Percentiles rank a stretch among this genome's conserved stretches.
Conservation (phyloP, 768 basidiomycete genomes). For the Psilocybe sp. region DNA sequence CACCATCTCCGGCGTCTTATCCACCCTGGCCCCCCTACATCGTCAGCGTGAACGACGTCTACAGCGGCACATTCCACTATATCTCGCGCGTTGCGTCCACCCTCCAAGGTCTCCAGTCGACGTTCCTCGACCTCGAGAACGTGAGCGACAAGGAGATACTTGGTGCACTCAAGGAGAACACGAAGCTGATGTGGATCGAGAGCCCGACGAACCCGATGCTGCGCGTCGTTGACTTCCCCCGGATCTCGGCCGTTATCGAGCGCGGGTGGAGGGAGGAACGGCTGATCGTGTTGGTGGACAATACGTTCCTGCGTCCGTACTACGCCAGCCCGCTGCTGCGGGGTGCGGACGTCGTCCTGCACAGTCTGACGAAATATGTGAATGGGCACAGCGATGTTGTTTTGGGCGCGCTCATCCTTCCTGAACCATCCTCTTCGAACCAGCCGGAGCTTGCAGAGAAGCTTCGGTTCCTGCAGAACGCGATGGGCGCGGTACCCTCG, state of each 20-base stretch:
- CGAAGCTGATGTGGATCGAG: constrained; percentile 86
- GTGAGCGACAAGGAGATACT: constrained; percentile 61
- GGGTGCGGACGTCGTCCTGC: constrained; percentile 83
- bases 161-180: constrained; percentile 49
- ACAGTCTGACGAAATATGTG: constrained; percentile 87
- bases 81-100: constrained; percentile 60
- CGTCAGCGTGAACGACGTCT: constrained; percentile 87
- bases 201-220: constrained; percentile 86
- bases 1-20: constrained; percentile 79
- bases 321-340: constrained; percentile 84
- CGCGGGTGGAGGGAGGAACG: constrained; percentile 5
- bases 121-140: constrained; percentile 79
- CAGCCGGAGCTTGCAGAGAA: no score
- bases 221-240: constrained; percentile 75
- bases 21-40: constrained; percentile 79
- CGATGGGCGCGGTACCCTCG: constrained; percentile 70
- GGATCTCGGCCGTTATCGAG: constrained; percentile 40
- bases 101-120: constrained; percentile 64
- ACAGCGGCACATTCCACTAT: constrained; percentile 90
- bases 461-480: constrained; percentile 26
- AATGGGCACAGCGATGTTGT: constrained; percentile 94
- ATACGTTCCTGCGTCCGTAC: constrained; percentile 92
- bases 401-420: no score
- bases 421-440: no score
- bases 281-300: constrained; percentile 72